phyloP scores from a whole-genome alignment of 306 rosid species.

The Delonix regia region DNA sequence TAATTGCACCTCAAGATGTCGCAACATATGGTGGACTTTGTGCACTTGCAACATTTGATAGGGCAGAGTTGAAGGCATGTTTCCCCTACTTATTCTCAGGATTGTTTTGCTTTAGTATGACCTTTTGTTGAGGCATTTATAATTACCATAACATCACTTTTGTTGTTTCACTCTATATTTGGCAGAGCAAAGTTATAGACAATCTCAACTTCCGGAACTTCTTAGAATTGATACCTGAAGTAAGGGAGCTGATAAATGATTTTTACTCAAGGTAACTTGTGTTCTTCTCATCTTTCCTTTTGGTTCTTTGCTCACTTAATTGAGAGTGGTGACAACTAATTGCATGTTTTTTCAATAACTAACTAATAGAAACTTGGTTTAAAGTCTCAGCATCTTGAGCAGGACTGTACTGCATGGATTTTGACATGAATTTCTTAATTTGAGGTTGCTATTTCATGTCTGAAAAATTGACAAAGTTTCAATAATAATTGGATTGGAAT shows the following conservation, averaged over 20 bases:
- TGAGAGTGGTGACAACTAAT: neutral
- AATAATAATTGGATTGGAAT: constrained; percentile 12
- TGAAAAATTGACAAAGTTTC: neutral
- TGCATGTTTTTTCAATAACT: neutral
- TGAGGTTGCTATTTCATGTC: neutral
- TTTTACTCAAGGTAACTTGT: constrained; percentile 85
- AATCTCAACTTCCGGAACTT: constrained; percentile 84
- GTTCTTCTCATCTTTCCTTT: constrained; percentile 2
- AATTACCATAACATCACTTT: constrained; percentile 11
- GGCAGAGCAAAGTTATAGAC: constrained; percentile 94
- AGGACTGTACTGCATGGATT: constrained; percentile 12
- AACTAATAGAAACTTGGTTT: neutral
- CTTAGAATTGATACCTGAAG: constrained; percentile 95
- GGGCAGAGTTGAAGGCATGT: constrained; percentile 87
- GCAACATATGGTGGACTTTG: constrained; percentile 99
- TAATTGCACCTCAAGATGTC: constrained; percentile 96
- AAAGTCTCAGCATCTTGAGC: neutral
- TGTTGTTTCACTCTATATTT: constrained; percentile 39
- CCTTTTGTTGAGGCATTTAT: constrained; percentile 14
- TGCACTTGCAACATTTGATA: constrained; percentile 97
- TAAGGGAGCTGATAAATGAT: constrained; percentile 94
- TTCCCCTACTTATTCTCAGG: constrained; percentile 27
- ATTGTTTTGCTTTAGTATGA: constrained; percentile 15
- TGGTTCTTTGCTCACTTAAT: neutral
- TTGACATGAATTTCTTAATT: constrained; percentile 5